These are phyloP conservation scores for Aspergillus ochraceoroseus DNA, from an alignment of 2,329 filamentous ascomycete genomes.

Conservation along the genomic window DNA sequence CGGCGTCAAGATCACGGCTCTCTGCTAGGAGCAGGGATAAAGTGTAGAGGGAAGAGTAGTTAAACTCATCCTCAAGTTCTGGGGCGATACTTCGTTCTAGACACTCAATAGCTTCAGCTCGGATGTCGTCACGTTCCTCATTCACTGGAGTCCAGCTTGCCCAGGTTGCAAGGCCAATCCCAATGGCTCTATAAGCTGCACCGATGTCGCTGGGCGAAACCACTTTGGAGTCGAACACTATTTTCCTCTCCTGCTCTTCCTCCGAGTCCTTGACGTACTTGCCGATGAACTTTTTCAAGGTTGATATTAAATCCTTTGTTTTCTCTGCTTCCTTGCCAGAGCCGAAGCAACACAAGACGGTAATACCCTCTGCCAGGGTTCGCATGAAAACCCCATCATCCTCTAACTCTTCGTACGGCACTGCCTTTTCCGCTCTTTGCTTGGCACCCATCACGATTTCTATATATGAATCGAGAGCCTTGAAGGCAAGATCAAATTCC, in stretches of 20 bases:
- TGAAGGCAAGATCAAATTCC: constrained; percentile 87
- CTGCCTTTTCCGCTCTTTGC: constrained; percentile 70
- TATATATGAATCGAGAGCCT: constrained; percentile 86
- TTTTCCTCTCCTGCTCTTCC: constrained; percentile 23
- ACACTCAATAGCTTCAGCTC: constrained; percentile 69
- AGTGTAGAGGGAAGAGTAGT: constrained; percentile 73
- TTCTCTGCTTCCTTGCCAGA: constrained; percentile 70
- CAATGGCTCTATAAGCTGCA: constrained; percentile 75
- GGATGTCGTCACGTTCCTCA: constrained; percentile 64
- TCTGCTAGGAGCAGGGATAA: constrained; percentile 84
- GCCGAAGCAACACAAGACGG: constrained; percentile 77
- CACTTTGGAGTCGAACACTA: constrained; percentile 17
- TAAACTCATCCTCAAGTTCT: constrained; percentile 60
- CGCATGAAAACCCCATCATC: constrained; percentile 69
- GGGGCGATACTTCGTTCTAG: constrained; percentile 68
- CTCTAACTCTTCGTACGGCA: constrained; percentile 64
- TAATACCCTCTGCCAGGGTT: constrained; percentile 74
- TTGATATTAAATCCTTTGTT: constrained; percentile 63
- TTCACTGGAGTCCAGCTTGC: constrained; percentile 75
- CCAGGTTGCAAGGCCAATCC: constrained; percentile 81
- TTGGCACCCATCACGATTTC: constrained; percentile 83
- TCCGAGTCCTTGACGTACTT: constrained; percentile 47
- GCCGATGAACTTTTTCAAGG: constrained; percentile 70
- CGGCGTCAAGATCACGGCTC: constrained; percentile 70
- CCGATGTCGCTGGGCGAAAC: constrained; percentile 61